These are phyloP conservation scores for Citrullus amarus DNA, from an alignment of 306 rosid genomes.

Conservation along the genomic window DNA sequence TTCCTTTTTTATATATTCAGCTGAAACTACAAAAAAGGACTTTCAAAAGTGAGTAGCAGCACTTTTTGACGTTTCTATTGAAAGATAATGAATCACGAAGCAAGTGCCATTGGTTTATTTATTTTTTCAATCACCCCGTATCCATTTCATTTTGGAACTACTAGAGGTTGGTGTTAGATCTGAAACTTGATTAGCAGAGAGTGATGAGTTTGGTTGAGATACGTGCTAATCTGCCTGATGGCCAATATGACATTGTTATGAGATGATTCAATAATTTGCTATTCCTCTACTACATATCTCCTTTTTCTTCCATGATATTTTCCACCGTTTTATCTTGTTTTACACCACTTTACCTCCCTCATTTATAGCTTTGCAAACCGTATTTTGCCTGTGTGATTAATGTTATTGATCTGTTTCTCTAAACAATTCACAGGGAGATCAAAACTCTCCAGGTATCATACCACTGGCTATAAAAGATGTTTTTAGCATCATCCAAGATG, in stretches of 20 bases:
- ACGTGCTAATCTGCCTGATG: background rate
- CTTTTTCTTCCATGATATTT: background rate
- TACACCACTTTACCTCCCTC: background rate
- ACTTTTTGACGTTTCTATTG: background rate
- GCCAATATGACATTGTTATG: background rate
- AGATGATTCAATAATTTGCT: background rate
- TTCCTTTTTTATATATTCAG: background rate
- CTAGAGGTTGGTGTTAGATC: background rate
- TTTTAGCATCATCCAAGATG: conserved; percentile 96
- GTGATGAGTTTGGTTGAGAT: conserved; percentile 1
- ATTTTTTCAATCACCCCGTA: background rate
- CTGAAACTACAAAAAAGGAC: background rate
- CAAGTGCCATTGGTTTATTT: background rate
- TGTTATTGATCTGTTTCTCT: conserved; percentile 3
- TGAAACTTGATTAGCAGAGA: background rate
- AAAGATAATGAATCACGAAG: background rate
- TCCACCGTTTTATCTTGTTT: background rate
- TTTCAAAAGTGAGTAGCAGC: background rate
- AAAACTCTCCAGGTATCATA: conserved; percentile 77
- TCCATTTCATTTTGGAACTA: background rate
- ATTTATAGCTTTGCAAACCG: background rate
- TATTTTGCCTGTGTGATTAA: background rate
- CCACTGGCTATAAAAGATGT: conserved; percentile 98
- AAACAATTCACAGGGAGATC: conserved; percentile 74
- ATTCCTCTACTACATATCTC: background rate